Conservation (phyloP, 2,329 filamentous ascomycete species). For the Alternaria arborescens region DNA sequence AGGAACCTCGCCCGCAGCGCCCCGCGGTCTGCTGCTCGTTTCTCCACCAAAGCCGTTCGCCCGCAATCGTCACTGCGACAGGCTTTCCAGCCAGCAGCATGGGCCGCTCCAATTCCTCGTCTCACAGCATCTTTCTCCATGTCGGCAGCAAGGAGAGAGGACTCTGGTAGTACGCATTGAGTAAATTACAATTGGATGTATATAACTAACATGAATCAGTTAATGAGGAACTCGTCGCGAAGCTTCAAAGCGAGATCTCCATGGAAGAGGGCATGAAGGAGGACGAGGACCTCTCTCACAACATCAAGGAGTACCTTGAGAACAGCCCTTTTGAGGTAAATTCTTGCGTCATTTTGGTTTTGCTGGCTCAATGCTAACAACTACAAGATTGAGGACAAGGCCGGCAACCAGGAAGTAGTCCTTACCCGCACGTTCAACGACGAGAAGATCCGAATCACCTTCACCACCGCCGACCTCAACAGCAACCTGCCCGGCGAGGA, state of each 20-base stretch:
- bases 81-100: slow-evolving; percentile 47
- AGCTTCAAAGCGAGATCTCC: slow-evolving; percentile 68
- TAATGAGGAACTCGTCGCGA: slow-evolving; percentile 82
- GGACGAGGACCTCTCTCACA: slow-evolving; percentile 74
- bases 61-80: slow-evolving; percentile 49
- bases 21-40: slow-evolving; percentile 54
- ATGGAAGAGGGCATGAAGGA: slow-evolving; percentile 83
- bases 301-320: slow-evolving; percentile 87
- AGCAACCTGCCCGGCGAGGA: slow-evolving; percentile 49
- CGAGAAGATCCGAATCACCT: slow-evolving; percentile 87
- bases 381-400: slow-evolving; percentile 71
- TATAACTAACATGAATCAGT: slow-evolving; percentile 33
- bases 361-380: slow-evolving; percentile 10
- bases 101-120: slow-evolving; percentile 40
- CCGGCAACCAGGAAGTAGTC: slow-evolving; percentile 87
- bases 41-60: slow-evolving; percentile 51
- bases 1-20: slow-evolving; percentile 56
- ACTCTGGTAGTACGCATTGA: slow-evolving; percentile 34
- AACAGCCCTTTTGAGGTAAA: slow-evolving; percentile 81
- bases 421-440: slow-evolving; percentile 84
- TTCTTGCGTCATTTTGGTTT: background rate
- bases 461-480: slow-evolving; percentile 85
- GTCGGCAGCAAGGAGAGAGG: slow-evolving; percentile 50
- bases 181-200: background rate
- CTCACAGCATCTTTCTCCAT: slow-evolving; percentile 55